A percentile compares a stretch with the other conserved stretches of the same genome.
Evolutionary conservation across 2,329 filamentous ascomycete species (phyloP).

Genomic region (Sclerotiophoma versabilis): DNA sequence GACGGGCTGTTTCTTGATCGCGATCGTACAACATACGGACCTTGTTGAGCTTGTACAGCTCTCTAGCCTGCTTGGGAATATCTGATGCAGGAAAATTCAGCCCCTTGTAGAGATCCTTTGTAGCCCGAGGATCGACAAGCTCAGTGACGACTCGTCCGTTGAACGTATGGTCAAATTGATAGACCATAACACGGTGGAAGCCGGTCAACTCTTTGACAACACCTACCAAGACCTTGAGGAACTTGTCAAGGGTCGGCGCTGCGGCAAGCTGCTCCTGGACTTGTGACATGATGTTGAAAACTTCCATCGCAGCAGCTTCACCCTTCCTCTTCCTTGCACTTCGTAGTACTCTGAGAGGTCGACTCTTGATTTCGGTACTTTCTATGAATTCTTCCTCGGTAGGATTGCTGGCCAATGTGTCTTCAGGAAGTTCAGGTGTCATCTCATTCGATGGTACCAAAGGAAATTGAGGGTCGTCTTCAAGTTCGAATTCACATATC

Average conservation of each 20-base stretch:
- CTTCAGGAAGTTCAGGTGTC: slow-evolving; percentile 70
- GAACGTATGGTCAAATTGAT: slow-evolving; percentile 83
- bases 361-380: slow-evolving; percentile 77
- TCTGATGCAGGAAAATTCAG: slow-evolving; percentile 88
- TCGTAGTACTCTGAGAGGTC: slow-evolving; percentile 76
- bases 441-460: slow-evolving; percentile 66
- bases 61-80: slow-evolving; percentile 83
- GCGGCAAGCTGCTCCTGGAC: slow-evolving; percentile 85
- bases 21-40: slow-evolving; percentile 87
- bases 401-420: slow-evolving; percentile 76
- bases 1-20: slow-evolving; percentile 77
- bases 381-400: slow-evolving; percentile 76
- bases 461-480: slow-evolving; percentile 75
- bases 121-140: slow-evolving; percentile 79
- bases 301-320: slow-evolving; percentile 84
- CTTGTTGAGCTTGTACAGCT: slow-evolving; percentile 90
- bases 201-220: slow-evolving; percentile 89
- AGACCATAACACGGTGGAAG: slow-evolving; percentile 92
- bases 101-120: slow-evolving; percentile 84
- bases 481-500: slow-evolving; percentile 88
- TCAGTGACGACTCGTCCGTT: slow-evolving; percentile 90
- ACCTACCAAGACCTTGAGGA: slow-evolving; percentile 82
- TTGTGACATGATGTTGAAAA: slow-evolving; percentile 91
- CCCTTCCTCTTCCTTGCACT: slow-evolving; percentile 78
- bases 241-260: slow-evolving; percentile 72